Base-by-base conservation (phyloP, 768 basidiomycete species). In the Glaciozyma martinii region DNA sequence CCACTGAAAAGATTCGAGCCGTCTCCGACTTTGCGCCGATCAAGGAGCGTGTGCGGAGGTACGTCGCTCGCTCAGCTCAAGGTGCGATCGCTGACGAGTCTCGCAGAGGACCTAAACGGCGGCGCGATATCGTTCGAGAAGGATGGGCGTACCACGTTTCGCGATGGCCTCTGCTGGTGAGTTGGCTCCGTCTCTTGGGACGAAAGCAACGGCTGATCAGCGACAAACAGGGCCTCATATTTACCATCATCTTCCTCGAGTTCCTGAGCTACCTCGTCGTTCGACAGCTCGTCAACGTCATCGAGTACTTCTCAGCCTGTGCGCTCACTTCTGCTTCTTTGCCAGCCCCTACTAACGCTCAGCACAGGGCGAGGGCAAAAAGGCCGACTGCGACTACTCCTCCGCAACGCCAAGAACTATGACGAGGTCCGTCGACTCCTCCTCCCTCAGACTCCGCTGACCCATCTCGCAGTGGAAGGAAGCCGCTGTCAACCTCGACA, bases 241-340 rank as follows among this genome's bases (percentile, higher is more conserved):
- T 90, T 71, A 60, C 85, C 8, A 83, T 95, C 76, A 95, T 98
- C 62, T 81, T 84, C 46, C 80, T 80, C 19, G 87, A 97, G 76
- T 97, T 98, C 75, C 63, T 75, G 43, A 63, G 71, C 32, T 99
- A 99, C 72, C 83, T 98, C 46, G 68, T 89, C 43, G 89, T 91
- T 55, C 81, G 94, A 21, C 94, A 99, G 75, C 73, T 94, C 23
- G 95, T 99, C 50, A 97, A 97, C 74, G 82, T 89, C 6, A 90
- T 95, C 75, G 94, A 99, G 77, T 97, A 86, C 84, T 75, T 94
- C 52, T 84, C 86, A 30, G 90, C 90, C 55, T 97, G 92, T 92
- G 74, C 70, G 80, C 75, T 49, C 16, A 29, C 12, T n/a, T 56
- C 29, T 46, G 10, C 12, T 40, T 13, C 37, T 8, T 13, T 13